Base-by-base conservation (phyloP, 495 filamentous ascomycete species). In the Talaromyces ruber region DNA sequence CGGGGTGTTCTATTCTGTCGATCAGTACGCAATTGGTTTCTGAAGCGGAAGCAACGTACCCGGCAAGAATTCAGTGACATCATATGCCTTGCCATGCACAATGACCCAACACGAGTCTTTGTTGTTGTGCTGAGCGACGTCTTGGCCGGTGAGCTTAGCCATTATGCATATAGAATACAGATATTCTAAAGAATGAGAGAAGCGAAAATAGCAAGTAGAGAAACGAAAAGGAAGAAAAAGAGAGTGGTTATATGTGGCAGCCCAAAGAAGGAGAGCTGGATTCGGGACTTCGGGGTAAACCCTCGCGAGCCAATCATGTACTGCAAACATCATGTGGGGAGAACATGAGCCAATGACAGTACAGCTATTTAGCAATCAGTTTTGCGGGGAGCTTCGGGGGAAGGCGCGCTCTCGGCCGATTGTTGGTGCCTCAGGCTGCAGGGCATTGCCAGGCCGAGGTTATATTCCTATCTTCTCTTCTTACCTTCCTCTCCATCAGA, bases 61-160 rank as follows among this genome's bases (percentile, higher is more conserved):
- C 47, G 93, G 90, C 60, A 93, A 78, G 74, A 97, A 96, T 60
- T 95, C 92, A 50, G 90, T 89, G 51, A 94, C 88, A 75, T 97
- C 93, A 79, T 97, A 97, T 66, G 93, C 91, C 65, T 89, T 89
- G 62, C 88, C 86, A 78, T 97, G 92, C 66, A 97, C 86, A 68
- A 97, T 87, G 67, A 92, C 86, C 85, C 88, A 91, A 61, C 86
- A 84, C 14, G 86, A 88, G 69, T 96, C 89, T 63, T 88, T 86
- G 64, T 84, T 88, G 77, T 90, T 93, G 79, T 97, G 89, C 74
- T 86, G 82, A 55, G 88, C 86, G 68, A 97, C 89, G 64, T 88
- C 84, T 25, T 81, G 84, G 72, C 90, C 90, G 53, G 88, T 89
- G 70, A 91, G 72, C 62, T 80, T 81, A n/a, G 57, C 43, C 54